Evolutionary conservation across 2,329 filamentous ascomycete genomes (phyloP), one percentile per base, ranked within the genome.

Genomic region (Beauveria caledonica): DNA sequence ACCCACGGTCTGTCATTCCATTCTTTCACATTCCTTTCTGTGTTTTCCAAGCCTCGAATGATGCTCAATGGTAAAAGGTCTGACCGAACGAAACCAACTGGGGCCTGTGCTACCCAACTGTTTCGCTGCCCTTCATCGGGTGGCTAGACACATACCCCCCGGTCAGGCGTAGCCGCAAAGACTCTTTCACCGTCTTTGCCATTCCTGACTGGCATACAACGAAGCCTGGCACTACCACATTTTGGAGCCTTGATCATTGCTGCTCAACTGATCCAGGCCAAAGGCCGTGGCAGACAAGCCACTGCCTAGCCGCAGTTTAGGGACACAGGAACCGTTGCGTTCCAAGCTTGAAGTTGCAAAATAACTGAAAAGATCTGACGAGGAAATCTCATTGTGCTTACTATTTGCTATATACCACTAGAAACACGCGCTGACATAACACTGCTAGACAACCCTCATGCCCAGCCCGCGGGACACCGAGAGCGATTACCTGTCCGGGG

Each of bases 331-430:
- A 72, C 81, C 80, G 80, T 70, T 75, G 79, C 71, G 76, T 76
- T 71, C 69, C 72, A 70, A 74, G 76, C 63, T 71, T 83, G 78
- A 83, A 72, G 80, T 76, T 71, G 68, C 73, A 69, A 68, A 67
- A 72, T 70, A 80, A 88, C 85, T 88, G 85, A 88, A 88, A 89
- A 89, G 86, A 89, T 81, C 86, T 89, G 86, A 89, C 79, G 65
- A 66, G 63, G 27, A 40, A 19, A 3, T 27, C 10, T 39, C 39
- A 40, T 15, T 27, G 6, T 54, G n/a, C 15, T 46, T 27, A 11
- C 19, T 48, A 9, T 5, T 21, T 48, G 23, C 3, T 8, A 29
- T n/a, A 42, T 40, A 13, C n/a, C 27, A 57, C 5, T 8, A 3
- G 15, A 21, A 39, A 36, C 25, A 42, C 19, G 10, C 19, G 39